These are phyloP conservation scores for Stephania yunnanensis DNA, from an alignment of 164 flowering plant species.

Conservation along the genomic window DNA sequence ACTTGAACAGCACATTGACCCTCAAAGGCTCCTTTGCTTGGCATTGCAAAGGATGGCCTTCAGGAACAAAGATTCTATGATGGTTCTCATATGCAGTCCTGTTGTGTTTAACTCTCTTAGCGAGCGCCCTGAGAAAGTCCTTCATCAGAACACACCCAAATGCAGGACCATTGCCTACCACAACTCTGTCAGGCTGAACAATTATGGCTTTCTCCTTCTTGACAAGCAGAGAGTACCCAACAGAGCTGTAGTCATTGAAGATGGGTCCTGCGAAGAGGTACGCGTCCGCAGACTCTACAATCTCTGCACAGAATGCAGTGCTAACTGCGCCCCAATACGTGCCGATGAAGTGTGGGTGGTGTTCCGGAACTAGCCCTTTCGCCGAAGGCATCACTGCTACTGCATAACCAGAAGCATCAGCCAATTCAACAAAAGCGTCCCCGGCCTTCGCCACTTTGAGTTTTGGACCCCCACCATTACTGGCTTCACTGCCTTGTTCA, in stretches of 20 bases:
- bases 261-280: slow-evolving; percentile 80
- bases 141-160: slow-evolving; percentile 76
- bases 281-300: slow-evolving; percentile 85
- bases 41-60: slow-evolving; percentile 45
- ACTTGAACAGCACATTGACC: slow-evolving; percentile 74
- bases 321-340: slow-evolving; percentile 91
- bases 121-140: slow-evolving; percentile 56
- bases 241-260: slow-evolving; percentile 84
- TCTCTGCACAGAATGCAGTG: slow-evolving; percentile 75
- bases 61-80: slow-evolving; percentile 62
- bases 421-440: slow-evolving; percentile 61
- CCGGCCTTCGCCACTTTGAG: slow-evolving; percentile 60
- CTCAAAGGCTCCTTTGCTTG: slow-evolving; percentile 56
- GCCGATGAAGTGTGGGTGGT: slow-evolving; percentile 63
- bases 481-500: slow-evolving; percentile 87
- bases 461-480: slow-evolving; percentile 79
- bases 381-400: slow-evolving; percentile 84
- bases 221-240: slow-evolving; percentile 76
- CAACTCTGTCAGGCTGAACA: slow-evolving; percentile 80
- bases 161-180: slow-evolving; percentile 64
- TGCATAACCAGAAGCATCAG: slow-evolving; percentile 68
- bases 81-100: slow-evolving; percentile 61
- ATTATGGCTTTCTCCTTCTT: slow-evolving; percentile 78
- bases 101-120: slow-evolving; percentile 51
- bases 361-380: slow-evolving; percentile 69